These are phyloP conservation scores for Capillidium rhysosporum DNA, from an alignment of 371 early-diverging fungal species.

Conservation along the genomic window DNA sequence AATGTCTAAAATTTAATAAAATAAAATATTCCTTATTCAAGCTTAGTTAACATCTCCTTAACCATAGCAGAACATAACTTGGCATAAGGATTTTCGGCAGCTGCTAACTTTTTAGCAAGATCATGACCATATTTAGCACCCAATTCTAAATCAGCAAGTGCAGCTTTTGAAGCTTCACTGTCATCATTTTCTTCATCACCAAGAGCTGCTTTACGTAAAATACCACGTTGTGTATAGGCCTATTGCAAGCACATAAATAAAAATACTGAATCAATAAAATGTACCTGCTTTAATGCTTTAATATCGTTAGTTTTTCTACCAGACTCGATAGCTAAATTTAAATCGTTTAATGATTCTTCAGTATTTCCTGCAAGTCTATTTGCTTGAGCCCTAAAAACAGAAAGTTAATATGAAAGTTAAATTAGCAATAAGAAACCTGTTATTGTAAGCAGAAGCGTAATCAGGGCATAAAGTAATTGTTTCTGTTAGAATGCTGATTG, in stretches of 20 bases:
- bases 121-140: constrained; percentile 70
- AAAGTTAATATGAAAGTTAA: background rate
- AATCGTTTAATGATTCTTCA: constrained; percentile 36
- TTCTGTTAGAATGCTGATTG: constrained; percentile 15
- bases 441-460: constrained; percentile 71
- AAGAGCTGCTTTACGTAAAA: constrained; percentile 27
- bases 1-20: background rate
- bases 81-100: constrained; percentile 76
- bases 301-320: constrained; percentile 28
- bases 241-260: constrained; percentile 7
- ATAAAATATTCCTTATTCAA: background rate
- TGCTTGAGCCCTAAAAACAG: constrained; percentile 40
- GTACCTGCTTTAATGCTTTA: constrained; percentile 43
- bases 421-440: constrained; percentile 25
- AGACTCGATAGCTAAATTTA: constrained; percentile 39
- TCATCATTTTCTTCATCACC: background rate
- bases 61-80: constrained; percentile 67
- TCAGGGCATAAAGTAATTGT: constrained; percentile 30
- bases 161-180: constrained; percentile 36
- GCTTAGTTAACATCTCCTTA: constrained; percentile 22
- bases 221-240: constrained; percentile 75
- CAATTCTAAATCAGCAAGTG: constrained; percentile 48
- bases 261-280: background rate
- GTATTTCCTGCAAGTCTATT: constrained; percentile 35
- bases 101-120: constrained; percentile 47